These are phyloP conservation scores for Multifurca ochricompacta DNA, from an alignment of 768 basidiomycete genomes.

Conservation along the genomic window DNA sequence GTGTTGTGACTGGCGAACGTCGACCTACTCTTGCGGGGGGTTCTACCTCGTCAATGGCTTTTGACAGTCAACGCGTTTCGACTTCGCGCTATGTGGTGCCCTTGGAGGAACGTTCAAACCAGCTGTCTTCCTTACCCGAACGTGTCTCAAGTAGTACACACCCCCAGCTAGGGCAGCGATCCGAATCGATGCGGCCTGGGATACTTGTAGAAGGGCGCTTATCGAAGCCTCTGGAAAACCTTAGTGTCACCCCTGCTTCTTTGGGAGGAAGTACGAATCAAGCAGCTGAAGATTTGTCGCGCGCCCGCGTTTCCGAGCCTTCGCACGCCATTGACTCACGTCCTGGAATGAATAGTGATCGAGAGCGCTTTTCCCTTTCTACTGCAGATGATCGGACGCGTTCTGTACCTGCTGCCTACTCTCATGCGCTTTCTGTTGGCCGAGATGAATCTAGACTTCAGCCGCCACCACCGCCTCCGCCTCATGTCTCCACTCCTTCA, in stretches of 20 bases:
- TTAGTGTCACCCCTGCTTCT: slow-evolving; percentile 11
- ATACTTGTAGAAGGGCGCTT: slow-evolving; percentile 24
- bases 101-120: slow-evolving; percentile 23
- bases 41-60: neutral
- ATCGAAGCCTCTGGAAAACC: slow-evolving; percentile 20
- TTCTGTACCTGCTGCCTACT: slow-evolving; percentile 5
- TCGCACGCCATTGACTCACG: neutral
- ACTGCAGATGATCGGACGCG: slow-evolving; percentile 1
- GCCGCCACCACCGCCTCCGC: slow-evolving; percentile 3
- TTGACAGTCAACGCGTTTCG: slow-evolving; percentile 4
- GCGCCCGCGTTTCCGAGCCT: slow-evolving; percentile 6
- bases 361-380: neutral
- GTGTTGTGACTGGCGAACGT: neutral
- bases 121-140: slow-evolving; percentile 15
- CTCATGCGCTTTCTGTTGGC: slow-evolving; percentile 2
- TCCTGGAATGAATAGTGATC: neutral
- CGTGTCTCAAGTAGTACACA: slow-evolving; percentile 1
- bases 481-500: neutral
- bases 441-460: slow-evolving; percentile 8
- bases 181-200: slow-evolving; percentile 1
- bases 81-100: slow-evolving; percentile 13
- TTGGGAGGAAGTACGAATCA: slow-evolving; percentile 11
- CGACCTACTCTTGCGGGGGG: neutral
- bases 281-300: neutral
- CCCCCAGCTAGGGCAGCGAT: slow-evolving; percentile 2